Percentiles rank a stretch among this genome's conserved stretches.
Conservation (phyloP, 495 filamentous ascomycete species). For the Trichocladium uniseriatum region DNA sequence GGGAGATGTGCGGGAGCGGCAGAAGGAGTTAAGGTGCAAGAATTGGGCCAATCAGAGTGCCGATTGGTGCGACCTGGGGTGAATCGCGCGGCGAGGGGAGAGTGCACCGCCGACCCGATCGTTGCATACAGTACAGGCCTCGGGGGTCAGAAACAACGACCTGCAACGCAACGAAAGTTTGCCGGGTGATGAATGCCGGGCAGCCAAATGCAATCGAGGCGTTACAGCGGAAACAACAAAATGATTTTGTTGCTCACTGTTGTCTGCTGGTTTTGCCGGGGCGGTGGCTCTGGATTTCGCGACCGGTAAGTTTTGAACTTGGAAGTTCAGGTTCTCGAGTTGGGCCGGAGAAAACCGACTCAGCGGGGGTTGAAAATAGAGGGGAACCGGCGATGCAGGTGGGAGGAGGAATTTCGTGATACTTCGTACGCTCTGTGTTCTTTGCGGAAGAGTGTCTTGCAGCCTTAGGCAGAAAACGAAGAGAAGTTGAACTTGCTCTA, state of each 20-base stretch:
- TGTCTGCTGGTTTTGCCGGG: no score
- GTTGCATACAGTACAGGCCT: neutral
- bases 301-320: no score
- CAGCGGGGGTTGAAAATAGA: neutral
- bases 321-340: neutral
- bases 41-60: constrained; percentile 28
- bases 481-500: no score
- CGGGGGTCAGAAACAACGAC: neutral
- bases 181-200: no score
- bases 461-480: neutral
- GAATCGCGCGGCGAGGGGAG: neutral
- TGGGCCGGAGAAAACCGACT: neutral
- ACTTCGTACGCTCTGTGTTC: no score
- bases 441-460: no score
- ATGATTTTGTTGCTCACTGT: no score
- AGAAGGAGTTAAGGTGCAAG: constrained; percentile 19
- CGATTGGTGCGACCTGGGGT: constrained; percentile 13
- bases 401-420: neutral
- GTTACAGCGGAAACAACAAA: no score
- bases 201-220: no score
- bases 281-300: no score
- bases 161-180: neutral
- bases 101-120: constrained; percentile 2
- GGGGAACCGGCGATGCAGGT: neutral
- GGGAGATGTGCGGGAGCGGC: constrained; percentile 29